A percentile compares a stretch with the other conserved stretches of the same genome.
Evolutionary conservation across 2,329 filamentous ascomycete species (phyloP).

Genomic region (Colletotrichum horii): DNA sequence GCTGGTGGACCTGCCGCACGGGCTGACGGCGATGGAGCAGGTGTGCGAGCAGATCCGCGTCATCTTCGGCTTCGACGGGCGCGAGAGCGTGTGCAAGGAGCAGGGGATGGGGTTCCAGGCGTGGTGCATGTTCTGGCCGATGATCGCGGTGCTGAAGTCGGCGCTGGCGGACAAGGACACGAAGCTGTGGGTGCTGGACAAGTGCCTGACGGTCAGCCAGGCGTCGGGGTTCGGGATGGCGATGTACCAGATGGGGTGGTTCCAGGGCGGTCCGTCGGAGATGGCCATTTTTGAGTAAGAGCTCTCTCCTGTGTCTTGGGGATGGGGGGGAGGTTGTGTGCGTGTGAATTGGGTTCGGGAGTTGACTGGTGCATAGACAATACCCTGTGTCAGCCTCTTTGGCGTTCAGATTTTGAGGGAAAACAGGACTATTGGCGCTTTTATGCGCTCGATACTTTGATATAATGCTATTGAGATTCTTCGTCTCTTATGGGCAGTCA

Average conservation of each 20-base stretch:
- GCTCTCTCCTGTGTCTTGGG: not conserved
- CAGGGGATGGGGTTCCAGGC: slow-evolving; percentile 3
- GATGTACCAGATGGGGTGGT: slow-evolving; percentile 12
- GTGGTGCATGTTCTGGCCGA: slow-evolving; percentile 19
- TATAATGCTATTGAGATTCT: not conserved
- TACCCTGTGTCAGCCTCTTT: not conserved
- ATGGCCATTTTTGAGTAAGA: not conserved
- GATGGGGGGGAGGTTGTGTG: not conserved
- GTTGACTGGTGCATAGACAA: not conserved
- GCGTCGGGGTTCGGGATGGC: slow-evolving; percentile 12
- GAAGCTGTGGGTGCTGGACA: slow-evolving; percentile 1
- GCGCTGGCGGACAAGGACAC: not conserved
- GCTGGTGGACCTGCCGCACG: slow-evolving; percentile 9
- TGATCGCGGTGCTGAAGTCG: slow-evolving; percentile 6
- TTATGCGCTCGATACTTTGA: not conserved
- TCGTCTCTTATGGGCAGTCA: not conserved
- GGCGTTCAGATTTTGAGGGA: not conserved
- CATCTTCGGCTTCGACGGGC: slow-evolving; percentile 5
- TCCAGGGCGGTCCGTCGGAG: not conserved
- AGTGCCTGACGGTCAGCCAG: not conserved
- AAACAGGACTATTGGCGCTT: not conserved
- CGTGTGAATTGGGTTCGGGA: not conserved
- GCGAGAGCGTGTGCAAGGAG: not conserved
- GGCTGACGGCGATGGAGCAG: slow-evolving; percentile 11
- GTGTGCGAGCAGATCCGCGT: slow-evolving; percentile 14